These are phyloP conservation scores for Fomes fomentarius DNA, from an alignment of 1,284 basidiomycete genomes.

Conservation along the genomic window DNA sequence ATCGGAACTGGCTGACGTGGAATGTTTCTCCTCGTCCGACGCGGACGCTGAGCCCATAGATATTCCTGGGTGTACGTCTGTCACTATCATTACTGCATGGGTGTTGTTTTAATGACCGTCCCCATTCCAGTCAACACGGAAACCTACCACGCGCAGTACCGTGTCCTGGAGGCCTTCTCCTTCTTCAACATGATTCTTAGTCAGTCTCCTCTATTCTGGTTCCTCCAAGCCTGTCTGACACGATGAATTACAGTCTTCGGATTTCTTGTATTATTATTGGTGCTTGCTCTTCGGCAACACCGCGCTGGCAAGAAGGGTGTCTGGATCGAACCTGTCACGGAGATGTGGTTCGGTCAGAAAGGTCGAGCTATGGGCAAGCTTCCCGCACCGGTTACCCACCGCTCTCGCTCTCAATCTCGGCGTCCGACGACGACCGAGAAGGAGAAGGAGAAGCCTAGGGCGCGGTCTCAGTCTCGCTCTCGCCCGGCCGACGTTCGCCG, in stretches of 20 bases:
- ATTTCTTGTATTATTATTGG: constrained; percentile 61
- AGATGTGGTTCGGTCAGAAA: constrained; percentile 60
- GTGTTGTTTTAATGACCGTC: neutral
- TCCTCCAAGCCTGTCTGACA: constrained; percentile 25
- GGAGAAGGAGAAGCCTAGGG: constrained; percentile 19
- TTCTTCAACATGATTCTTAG: constrained; percentile 74
- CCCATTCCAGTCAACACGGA: constrained; percentile 57
- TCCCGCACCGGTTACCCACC: constrained; percentile 38
- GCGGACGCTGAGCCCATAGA: constrained; percentile 54
- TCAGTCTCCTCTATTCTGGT: constrained; percentile 38
- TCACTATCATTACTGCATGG: constrained; percentile 3
- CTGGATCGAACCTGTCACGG: constrained; percentile 74
- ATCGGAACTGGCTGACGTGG: constrained; percentile 76
- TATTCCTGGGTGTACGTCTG: constrained; percentile 59
- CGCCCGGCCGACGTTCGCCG: constrained; percentile 23
- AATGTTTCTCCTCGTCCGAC: constrained; percentile 68
- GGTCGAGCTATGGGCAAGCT: constrained; percentile 35
- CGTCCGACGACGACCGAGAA: constrained; percentile 19
- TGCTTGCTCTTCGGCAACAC: constrained; percentile 67
- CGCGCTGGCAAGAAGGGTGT: constrained; percentile 67
- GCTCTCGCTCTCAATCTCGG: constrained; percentile 33
- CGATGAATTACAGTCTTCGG: constrained; percentile 52
- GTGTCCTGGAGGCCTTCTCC: constrained; percentile 76
- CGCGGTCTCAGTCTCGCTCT: constrained; percentile 18
- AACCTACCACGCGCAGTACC: constrained; percentile 82